These are phyloP conservation scores for Aspergillus indologenus DNA, from an alignment of 495 filamentous ascomycete species.

Conservation along the genomic window DNA sequence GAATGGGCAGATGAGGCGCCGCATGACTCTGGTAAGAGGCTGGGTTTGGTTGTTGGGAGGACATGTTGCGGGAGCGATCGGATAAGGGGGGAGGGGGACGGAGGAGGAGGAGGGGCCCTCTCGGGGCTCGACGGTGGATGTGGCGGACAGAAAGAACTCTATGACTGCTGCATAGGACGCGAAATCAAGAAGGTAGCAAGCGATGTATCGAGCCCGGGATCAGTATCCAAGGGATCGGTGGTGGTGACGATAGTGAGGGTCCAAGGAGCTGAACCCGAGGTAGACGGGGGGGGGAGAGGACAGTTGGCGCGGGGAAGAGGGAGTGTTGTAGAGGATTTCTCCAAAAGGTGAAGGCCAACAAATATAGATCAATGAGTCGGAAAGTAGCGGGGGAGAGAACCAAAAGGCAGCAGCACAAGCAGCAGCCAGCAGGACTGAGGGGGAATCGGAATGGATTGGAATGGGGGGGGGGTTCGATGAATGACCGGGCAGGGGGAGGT, in stretches of 20 bases:
- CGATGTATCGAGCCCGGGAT: background rate
- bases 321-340: constrained; percentile 18
- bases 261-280: constrained; percentile 10
- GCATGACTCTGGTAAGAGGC: constrained; percentile 34
- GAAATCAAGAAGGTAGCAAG: background rate
- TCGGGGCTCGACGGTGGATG: background rate
- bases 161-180: constrained; percentile 26
- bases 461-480: background rate
- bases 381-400: background rate
- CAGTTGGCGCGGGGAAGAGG: constrained; percentile 25
- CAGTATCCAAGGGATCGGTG: background rate
- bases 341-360: constrained; percentile 7
- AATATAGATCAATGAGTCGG: constrained; percentile 4
- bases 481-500: background rate
- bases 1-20: constrained; percentile 30
- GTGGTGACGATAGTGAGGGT: background rate
- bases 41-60: constrained; percentile 28
- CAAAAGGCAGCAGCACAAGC: background rate
- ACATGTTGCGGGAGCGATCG: constrained; percentile 30
- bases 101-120: constrained; percentile 4
- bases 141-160: constrained; percentile 7
- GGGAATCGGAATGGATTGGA: background rate
- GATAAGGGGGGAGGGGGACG: constrained; percentile 26
- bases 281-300: constrained; percentile 19
- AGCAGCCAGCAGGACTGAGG: constrained; percentile 2